phyloP scores from a whole-genome alignment of 768 basidiomycete species.

The Hebeloma cylindrosporum region DNA sequence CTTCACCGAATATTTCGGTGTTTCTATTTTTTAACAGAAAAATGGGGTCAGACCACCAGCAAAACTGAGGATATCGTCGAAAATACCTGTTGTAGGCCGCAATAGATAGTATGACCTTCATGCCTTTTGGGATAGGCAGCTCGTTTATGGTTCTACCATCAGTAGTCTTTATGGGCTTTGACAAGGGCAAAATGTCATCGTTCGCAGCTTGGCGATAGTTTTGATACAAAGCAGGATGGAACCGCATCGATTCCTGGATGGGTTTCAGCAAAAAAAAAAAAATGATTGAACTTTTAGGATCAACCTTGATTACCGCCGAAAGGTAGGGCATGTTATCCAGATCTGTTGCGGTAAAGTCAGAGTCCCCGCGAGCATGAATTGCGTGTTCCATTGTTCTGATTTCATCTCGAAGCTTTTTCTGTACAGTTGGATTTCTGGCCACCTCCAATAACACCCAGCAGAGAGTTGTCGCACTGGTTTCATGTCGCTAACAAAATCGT shows the following conservation, averaged over 20 bases:
- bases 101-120: constrained; percentile 51
- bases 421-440: constrained; percentile 54
- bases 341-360: constrained; percentile 46
- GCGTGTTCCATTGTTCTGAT: constrained; percentile 39
- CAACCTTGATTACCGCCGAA: constrained; percentile 48
- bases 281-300: constrained; percentile 2
- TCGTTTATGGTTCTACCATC: constrained; percentile 44
- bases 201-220: constrained; percentile 48
- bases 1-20: constrained; percentile 53
- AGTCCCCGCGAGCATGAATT: constrained; percentile 36
- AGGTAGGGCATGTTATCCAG: constrained; percentile 52
- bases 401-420: constrained; percentile 62
- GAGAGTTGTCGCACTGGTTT: constrained; percentile 59
- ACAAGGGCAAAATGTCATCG: constrained; percentile 62
- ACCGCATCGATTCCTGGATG: constrained; percentile 49
- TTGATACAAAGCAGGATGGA: constrained; percentile 54
- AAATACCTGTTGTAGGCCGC: constrained; percentile 54
- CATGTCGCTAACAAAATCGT: constrained; percentile 54
- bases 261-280: not conserved
- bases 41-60: not conserved
- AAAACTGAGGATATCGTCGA: not conserved
- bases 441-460: constrained; percentile 67
- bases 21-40: too few species aligned
- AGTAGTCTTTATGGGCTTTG: constrained; percentile 46
- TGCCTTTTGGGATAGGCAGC: constrained; percentile 50